Percentiles rank a stretch among this genome's conserved stretches.
Evolutionary conservation across 2,329 filamentous ascomycete species (phyloP).

Genomic region (Penicillium sp.): DNA sequence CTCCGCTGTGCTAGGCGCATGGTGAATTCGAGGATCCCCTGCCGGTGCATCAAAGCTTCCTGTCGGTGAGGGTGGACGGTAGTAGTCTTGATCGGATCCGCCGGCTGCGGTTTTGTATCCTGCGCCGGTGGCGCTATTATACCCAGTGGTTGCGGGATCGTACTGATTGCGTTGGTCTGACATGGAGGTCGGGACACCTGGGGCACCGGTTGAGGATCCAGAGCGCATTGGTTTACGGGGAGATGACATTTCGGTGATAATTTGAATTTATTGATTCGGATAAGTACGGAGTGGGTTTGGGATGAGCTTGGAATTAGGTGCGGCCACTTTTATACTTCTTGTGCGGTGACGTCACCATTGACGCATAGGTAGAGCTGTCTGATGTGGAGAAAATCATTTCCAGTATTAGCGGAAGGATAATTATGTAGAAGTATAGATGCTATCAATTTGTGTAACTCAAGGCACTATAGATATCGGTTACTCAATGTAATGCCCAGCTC

Average conservation of each 20-base stretch:
- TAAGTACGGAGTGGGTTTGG: neutral
- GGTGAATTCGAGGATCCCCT: constrained; percentile 13
- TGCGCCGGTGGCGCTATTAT: constrained; percentile 29
- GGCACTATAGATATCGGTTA: neutral
- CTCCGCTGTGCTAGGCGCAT: constrained; percentile 21
- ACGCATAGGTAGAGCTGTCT: neutral
- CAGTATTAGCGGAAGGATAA: neutral
- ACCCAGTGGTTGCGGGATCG: constrained; percentile 19
- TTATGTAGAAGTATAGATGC: neutral
- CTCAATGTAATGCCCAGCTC: neutral
- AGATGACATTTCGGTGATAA: constrained; percentile 3
- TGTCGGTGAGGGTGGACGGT: neutral
- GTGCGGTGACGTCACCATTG: constrained; percentile 24
- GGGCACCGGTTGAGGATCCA: constrained; percentile 31
- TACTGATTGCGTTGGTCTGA: constrained; percentile 19
- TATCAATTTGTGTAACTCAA: neutral
- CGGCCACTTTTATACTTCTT: neutral
- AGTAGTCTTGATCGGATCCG: neutral
- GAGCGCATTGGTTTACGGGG: constrained; percentile 8
- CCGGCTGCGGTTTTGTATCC: constrained; percentile 14
- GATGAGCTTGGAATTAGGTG: neutral
- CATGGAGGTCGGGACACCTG: constrained; percentile 21
- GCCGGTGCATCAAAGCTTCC: neutral
- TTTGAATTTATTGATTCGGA: neutral
- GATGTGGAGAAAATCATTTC: neutral